A percentile compares a stretch with the other conserved stretches of the same genome.
Conservation (phyloP, 192 early-diverging fungal species). For the Linnemannia elongata region DNA sequence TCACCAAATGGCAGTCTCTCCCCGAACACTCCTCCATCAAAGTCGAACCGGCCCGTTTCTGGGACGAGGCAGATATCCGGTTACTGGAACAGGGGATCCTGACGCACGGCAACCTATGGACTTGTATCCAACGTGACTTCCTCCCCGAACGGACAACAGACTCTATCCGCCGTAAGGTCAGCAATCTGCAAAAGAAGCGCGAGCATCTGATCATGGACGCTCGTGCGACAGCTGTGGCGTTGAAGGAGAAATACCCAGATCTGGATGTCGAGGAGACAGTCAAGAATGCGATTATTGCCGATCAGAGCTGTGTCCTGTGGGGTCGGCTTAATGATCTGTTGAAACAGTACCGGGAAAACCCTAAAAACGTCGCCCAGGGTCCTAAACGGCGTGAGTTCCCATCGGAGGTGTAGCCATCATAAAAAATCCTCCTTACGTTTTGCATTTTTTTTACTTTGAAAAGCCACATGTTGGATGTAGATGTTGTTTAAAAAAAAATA, state of each 20-base stretch:
- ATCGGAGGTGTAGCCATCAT: no score
- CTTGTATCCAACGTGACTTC: slow-evolving; percentile 17
- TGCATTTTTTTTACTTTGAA: no score
- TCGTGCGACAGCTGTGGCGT: background rate
- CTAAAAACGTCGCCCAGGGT: no score
- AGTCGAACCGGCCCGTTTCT: slow-evolving; percentile 5
- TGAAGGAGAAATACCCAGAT: background rate
- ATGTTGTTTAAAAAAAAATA: no score
- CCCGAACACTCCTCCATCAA: background rate
- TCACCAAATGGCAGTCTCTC: slow-evolving; percentile 26
- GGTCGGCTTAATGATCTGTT: background rate
- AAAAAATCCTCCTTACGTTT: no score
- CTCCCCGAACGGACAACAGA: slow-evolving; percentile 25
- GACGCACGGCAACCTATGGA: slow-evolving; percentile 23
- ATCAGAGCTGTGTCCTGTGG: background rate
- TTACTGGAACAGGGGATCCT: slow-evolving; percentile 12
- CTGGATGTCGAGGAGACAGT: slow-evolving; percentile 2
- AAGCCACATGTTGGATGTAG: no score
- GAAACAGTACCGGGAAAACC: background rate
- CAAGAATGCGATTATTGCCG: background rate
- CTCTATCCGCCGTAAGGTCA: slow-evolving; percentile 48
- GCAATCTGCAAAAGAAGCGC: slow-evolving; percentile 27
- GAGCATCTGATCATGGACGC: background rate
- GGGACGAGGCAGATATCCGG: slow-evolving; percentile 19
- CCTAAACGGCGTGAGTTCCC: no score